Conservation (phyloP, 2,329 filamentous ascomycete genomes). For the Ascocoryne sarcoides region DNA sequence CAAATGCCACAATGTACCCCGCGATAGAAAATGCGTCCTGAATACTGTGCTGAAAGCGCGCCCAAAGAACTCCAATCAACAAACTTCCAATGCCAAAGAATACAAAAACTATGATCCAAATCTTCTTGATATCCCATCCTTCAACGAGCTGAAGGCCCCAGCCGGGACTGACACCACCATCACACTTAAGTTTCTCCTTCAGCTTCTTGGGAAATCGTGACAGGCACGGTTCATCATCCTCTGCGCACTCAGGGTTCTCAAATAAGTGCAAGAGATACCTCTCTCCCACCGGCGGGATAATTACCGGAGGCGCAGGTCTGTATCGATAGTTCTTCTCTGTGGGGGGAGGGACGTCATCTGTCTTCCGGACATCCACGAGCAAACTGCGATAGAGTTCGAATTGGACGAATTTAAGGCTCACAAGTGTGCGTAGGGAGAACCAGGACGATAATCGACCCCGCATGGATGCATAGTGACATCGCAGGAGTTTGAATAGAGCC, state of each 20-base stretch:
- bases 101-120: conserved; percentile 13
- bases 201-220: conserved; percentile 19
- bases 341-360: conserved; percentile 15
- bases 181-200: conserved; percentile 13
- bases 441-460: conserved; percentile 3
- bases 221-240: conserved; percentile 8
- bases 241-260: conserved; percentile 11
- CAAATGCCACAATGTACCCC: conserved; percentile 17
- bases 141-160: conserved; percentile 20
- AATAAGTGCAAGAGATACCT: conserved; percentile 17
- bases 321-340: conserved; percentile 13
- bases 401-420: conserved; percentile 17
- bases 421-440: conserved; percentile 11
- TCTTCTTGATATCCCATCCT: conserved; percentile 13
- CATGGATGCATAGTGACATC: conserved; percentile 8
- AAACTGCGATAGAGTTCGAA: conserved; percentile 16
- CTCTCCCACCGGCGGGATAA: conserved; percentile 15
- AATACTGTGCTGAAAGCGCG: conserved; percentile 11
- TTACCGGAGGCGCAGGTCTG: conserved; percentile 10
- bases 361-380: conserved; percentile 15
- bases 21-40: conserved; percentile 18
- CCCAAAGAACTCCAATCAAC: conserved; percentile 12
- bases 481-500: conserved; percentile 12
- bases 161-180: conserved; percentile 11
- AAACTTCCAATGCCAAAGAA: conserved; percentile 15